Percentiles rank a stretch among this genome's conserved stretches.
Conservation (phyloP, 2,329 filamentous ascomycete genomes). For the Xylariaceae sp. region DNA sequence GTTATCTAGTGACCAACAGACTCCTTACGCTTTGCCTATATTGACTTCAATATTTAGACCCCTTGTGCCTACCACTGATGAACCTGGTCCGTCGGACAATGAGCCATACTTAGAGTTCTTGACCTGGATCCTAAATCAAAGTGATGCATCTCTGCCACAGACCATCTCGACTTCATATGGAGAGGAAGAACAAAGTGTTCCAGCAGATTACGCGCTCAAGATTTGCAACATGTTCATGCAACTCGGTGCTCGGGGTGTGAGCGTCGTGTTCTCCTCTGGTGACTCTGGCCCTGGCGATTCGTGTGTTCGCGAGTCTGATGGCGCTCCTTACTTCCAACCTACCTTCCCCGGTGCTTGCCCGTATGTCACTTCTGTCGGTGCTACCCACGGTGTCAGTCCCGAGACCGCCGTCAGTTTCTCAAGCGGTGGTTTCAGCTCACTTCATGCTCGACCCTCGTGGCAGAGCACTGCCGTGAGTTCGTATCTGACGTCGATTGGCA, state of each 20-base stretch:
- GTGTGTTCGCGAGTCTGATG: constrained; percentile 60
- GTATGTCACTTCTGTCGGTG: constrained; percentile 63
- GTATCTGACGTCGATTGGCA: constrained; percentile 45
- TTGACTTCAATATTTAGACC: constrained; percentile 50
- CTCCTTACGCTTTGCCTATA: constrained; percentile 41
- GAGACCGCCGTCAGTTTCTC: constrained; percentile 47
- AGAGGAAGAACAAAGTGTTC: constrained; percentile 68
- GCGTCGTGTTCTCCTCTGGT: constrained; percentile 63
- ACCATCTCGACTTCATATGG: constrained; percentile 70
- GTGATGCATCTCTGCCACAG: constrained; percentile 58
- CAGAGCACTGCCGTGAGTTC: constrained; percentile 41
- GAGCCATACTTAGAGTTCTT: constrained; percentile 72
- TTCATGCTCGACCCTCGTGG: constrained; percentile 44
- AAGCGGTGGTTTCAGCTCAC: constrained; percentile 48
- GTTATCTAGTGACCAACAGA: constrained; percentile 38
- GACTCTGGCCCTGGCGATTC: constrained; percentile 69
- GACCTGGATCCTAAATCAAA: constrained; percentile 61
- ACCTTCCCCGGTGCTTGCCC: constrained; percentile 51
- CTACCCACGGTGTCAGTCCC: constrained; percentile 49
- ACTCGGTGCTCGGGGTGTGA: constrained; percentile 67
- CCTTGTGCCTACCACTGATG: constrained; percentile 56
- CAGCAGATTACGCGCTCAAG: constrained; percentile 61
- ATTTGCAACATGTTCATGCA: constrained; percentile 69
- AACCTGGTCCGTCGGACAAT: constrained; percentile 64
- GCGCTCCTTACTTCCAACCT: constrained; percentile 47